Evolutionary conservation across 2,329 filamentous ascomycete species (phyloP), one percentile per base, ranked within the genome.

Genomic region (Penicillium aurantiogriseum): DNA sequence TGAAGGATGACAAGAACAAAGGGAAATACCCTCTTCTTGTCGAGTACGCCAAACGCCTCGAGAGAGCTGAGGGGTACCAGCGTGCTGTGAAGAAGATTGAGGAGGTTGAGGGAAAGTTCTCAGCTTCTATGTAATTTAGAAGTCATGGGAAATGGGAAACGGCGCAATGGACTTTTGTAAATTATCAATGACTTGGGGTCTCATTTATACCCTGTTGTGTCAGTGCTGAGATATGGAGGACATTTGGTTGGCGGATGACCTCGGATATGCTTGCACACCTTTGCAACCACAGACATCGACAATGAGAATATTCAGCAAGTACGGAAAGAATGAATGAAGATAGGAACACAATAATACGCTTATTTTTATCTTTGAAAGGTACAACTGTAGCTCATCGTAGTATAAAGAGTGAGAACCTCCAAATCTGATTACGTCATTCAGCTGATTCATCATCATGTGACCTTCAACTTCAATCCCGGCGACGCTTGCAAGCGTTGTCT

Each of bases 1-100:
- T 78, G 27, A 66, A 71, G 29, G 60, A 72, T 45, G 67, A 74
- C 13, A 66, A 71, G 52, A 64, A 69, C 8, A 54, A 70, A 55
- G 71, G 72, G 2, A 68, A 71, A 48, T 77, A 74, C 57, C 78
- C 79, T 31, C 62, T 64, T 43, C 51, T 79, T 43, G 69, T 63
- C 49, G 67, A 64, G 8, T 79, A 76, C 62, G 64, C 74, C 39
- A 67, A 74, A 4, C 65, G 62, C 6, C 49, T 79, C 25, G 64
- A 79, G 63, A 65, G 67, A 38, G 59, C 67, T 47, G 72, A 75
- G 9, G 76, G 71, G 2, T 79, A 77, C 57, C 71, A 76, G 63
- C 66, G 67, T 36, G 74, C 76, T 9, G 70, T 75, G 31, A 64
- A 69, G 51, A 79, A 77, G 69, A 72, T 79, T 55, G 69, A 76